These are phyloP conservation scores for Russula griseocarnosa DNA, from an alignment of 768 basidiomycete species.

Conservation along the genomic window DNA sequence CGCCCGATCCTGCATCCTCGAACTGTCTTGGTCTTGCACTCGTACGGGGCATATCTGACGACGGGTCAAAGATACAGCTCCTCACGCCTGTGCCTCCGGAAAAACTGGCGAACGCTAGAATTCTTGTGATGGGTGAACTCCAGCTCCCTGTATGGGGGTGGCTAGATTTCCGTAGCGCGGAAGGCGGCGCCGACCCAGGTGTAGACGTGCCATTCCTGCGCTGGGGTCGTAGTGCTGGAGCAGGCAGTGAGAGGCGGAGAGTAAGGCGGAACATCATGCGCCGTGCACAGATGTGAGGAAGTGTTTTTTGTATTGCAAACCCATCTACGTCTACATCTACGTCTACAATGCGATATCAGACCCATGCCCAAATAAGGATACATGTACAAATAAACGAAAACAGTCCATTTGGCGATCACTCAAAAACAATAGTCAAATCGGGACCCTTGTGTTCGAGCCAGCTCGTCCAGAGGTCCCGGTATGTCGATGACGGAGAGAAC, in stretches of 20 bases:
- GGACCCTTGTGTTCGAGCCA: conserved; percentile 40
- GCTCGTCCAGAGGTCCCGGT: conserved; percentile 38
- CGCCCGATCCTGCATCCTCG: conserved; percentile 58
- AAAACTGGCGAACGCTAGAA: conserved; percentile 41
- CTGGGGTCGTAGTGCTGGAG: conserved; percentile 65
- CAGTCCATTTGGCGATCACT: conserved; percentile 19
- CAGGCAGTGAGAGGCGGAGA: conserved; percentile 67
- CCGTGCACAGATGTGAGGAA: conserved; percentile 59
- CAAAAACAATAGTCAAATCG: conserved; percentile 38
- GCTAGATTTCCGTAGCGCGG: conserved; percentile 59
- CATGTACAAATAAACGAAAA: conserved; percentile 1
- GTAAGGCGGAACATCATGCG: conserved; percentile 88
- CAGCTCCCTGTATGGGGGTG: conserved; percentile 86
- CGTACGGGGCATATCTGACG: conserved; percentile 47
- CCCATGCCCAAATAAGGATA: conserved; percentile 11
- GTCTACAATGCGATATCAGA: not conserved
- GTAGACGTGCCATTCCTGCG: conserved; percentile 70
- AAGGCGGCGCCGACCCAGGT: conserved; percentile 51
- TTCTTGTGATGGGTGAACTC: conserved; percentile 81
- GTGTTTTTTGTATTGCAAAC: not conserved
- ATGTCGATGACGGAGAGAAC: conserved; percentile 31
- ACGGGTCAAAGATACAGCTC: conserved; percentile 53
- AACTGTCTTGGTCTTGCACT: conserved; percentile 73
- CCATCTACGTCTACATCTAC: not conserved
- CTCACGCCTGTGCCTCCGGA: conserved; percentile 67